These are phyloP conservation scores for Adansonia digitata DNA, from an alignment of 345 rosid genomes.

Conservation along the genomic window DNA sequence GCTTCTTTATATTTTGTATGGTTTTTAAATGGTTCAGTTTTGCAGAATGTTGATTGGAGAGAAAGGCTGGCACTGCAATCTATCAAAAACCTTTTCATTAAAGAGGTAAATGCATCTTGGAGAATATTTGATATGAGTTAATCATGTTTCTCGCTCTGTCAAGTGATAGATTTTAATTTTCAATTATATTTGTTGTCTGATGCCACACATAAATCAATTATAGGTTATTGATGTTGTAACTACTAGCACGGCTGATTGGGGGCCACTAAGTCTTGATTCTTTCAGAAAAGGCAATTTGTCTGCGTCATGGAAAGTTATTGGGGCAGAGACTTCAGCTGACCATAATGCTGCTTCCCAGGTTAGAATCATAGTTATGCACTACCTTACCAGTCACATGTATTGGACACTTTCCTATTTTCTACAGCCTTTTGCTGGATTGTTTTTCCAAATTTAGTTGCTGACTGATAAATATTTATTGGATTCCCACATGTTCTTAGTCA, in stretches of 20 bases:
- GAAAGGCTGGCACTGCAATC: conserved; percentile 67
- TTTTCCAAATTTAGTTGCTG: conserved; percentile 24
- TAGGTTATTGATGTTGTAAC: conserved; percentile 71
- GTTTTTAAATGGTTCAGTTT: conserved; percentile 13
- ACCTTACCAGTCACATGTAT: not conserved
- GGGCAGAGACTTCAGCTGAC: conserved; percentile 31
- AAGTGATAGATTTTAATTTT: not conserved
- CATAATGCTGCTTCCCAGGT: conserved; percentile 44
- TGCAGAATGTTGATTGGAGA: conserved; percentile 83
- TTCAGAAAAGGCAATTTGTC: conserved; percentile 69
- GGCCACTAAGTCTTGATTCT: conserved; percentile 76
- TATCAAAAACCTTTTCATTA: conserved; percentile 58
- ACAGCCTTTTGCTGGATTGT: not conserved
- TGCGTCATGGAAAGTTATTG: conserved; percentile 66
- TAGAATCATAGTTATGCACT: conserved; percentile 14
- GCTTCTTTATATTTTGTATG: conserved; percentile 4
- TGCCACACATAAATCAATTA: conserved; percentile 6
- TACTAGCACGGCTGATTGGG: conserved; percentile 70
- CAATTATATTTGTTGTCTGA: conserved; percentile 8
- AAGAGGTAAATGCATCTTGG: conserved; percentile 56
- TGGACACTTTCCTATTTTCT: not conserved
- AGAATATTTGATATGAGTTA: not conserved
- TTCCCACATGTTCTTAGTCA: conserved; percentile 27
- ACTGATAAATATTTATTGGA: conserved; percentile 10
- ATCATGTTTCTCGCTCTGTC: not conserved